Evolutionary conservation across 1,284 basidiomycete genomes (phyloP), one percentile per base, ranked within the genome.

Genomic region (Ceratobasidium papillatum): DNA sequence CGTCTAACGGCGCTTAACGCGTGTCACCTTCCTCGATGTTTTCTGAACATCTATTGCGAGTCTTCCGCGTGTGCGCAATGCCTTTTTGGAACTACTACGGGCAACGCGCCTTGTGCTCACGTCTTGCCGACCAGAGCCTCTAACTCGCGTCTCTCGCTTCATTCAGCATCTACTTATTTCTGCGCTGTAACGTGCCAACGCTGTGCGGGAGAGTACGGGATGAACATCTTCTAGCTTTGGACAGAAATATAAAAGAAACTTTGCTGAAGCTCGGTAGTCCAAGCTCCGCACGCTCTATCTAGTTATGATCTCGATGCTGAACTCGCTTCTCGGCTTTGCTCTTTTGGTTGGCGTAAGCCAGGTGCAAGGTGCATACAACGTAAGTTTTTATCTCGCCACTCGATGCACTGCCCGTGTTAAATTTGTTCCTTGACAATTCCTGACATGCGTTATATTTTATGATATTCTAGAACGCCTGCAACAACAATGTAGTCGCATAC

Each of bases 401-500:
- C 22, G 11, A 27, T 19, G 14, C 25, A 25, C 38, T 2, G n/a
- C 9, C 30, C 25, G 43, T 71, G 14, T 30, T 59, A 17, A 22
- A 36, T 45, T 12, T 25, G 1, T 9, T 25, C 22, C 38, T 27
- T 22, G 25, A 62, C n/a, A 62, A 45, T 45, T 0, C 22, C 27
- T 27, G 41, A 19, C 27, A 19, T 27, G 38, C 22, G 41, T 12
- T 25, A 43, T 45, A 43, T 43, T 27, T 36, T 38, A 2, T 27
- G 41, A 17, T 8, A 1, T 32, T 36, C 7, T 45, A 71, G 66
- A 71, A 71, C 27, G 66, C 66, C n/a, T 76, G 76, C 47, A 77
- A 77, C 47, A 63, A 63, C 34, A 77, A 77, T 51, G 63, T 77
- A 30, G 76, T 77, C 51, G 59, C 68, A n/a, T 90, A 90, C 79